Evolutionary conservation across 192 early-diverging fungal species (phyloP).

Genomic region (Piromyces sp.): DNA sequence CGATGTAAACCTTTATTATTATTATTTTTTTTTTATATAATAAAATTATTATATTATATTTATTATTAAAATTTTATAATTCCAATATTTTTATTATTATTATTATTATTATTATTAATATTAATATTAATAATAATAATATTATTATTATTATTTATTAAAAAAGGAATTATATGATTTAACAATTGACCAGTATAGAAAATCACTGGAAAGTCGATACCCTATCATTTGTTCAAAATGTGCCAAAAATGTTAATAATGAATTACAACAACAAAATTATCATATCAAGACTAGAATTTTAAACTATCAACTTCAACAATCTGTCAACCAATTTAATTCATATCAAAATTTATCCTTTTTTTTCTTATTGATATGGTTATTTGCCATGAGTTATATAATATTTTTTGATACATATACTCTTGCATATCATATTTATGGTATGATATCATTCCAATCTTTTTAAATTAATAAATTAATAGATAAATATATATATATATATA

Average conservation of each 20-base stretch:
- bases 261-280: neutral
- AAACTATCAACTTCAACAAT: neutral
- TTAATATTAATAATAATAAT: too few species aligned
- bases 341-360: neutral
- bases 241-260: neutral
- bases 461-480: too few species aligned
- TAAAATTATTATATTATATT: too few species aligned
- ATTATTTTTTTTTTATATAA: too few species aligned
- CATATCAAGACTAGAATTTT: neutral
- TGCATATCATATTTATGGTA: neutral
- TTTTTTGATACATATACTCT: neutral
- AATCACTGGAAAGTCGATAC: neutral
- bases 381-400: neutral
- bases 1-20: neutral
- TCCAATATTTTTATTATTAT: too few species aligned
- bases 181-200: neutral
- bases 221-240: neutral
- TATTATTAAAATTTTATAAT: too few species aligned
- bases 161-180: neutral
- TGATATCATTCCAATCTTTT: too few species aligned
- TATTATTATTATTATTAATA: too few species aligned
- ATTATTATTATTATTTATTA: too few species aligned
- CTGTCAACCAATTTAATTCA: neutral
- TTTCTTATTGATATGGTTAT: neutral
- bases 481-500: too few species aligned